These are phyloP conservation scores for Auricularia cornea DNA, from an alignment of 768 basidiomycete genomes.

Conservation along the genomic window DNA sequence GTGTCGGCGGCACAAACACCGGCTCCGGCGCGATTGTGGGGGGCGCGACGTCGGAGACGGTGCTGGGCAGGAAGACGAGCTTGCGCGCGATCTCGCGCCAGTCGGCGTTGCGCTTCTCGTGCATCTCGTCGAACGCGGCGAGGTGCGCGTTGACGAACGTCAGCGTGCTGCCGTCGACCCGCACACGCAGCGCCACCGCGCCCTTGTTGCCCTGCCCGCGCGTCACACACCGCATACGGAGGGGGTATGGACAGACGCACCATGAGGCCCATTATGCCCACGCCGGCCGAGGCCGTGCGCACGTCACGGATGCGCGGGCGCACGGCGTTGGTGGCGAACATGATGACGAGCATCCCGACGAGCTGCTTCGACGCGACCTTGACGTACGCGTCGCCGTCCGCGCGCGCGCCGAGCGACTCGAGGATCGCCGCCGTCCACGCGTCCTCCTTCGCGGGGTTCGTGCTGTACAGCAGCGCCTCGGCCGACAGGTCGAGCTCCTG, in stretches of 20 bases:
- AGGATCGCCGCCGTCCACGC: conserved; percentile 61
- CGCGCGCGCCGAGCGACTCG: conserved; percentile 63
- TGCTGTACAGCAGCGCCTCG: conserved; percentile 67
- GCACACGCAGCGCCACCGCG: conserved; percentile 53
- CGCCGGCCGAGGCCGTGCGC: conserved; percentile 45
- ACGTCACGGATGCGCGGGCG: conserved; percentile 45
- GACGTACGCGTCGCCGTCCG: conserved; percentile 59
- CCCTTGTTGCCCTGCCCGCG: conserved; percentile 80
- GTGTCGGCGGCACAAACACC: neutral
- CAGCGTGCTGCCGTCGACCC: conserved; percentile 37
- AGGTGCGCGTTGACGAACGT: conserved; percentile 80
- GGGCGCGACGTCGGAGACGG: neutral
- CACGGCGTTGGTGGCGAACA: conserved; percentile 52
- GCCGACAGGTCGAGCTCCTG: conserved; percentile 76
- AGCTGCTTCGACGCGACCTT: conserved; percentile 66
- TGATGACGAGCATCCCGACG: conserved; percentile 71
- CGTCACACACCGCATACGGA: too few relatives aligned
- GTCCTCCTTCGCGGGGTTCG: conserved; percentile 46
- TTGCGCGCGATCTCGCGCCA: conserved; percentile 60
- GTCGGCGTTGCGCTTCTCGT: conserved; percentile 63
- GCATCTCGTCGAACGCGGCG: conserved; percentile 76
- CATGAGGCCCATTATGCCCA: conserved; percentile 74
- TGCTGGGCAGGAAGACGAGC: conserved; percentile 34
- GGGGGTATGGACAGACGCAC: too few relatives aligned
- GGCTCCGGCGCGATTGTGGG: neutral